These are phyloP conservation scores for Lentithecium fluviatile DNA, from an alignment of 495 filamentous ascomycete genomes.

Conservation along the genomic window DNA sequence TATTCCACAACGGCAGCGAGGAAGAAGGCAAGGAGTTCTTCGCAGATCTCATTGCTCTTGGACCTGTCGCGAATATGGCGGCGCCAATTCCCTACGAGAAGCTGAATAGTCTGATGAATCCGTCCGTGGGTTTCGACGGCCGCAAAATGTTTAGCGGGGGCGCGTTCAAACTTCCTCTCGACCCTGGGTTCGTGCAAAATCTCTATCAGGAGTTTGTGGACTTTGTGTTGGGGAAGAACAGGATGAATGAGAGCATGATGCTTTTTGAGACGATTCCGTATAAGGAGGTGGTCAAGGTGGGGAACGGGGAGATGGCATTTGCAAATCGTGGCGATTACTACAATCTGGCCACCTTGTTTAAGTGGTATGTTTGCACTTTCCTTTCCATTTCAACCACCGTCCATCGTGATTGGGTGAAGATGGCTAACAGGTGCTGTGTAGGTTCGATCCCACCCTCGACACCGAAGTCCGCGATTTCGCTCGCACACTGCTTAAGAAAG, in stretches of 20 bases:
- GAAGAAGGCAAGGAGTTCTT: constrained; percentile 47
- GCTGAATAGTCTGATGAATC: constrained; percentile 31
- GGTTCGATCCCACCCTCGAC: constrained; percentile 28
- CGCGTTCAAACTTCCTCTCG: constrained; percentile 35
- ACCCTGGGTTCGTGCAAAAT: constrained; percentile 24
- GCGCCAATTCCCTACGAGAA: constrained; percentile 31
- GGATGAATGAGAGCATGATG: constrained; percentile 30
- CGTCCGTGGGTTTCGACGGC: constrained; percentile 25
- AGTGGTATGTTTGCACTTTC: constrained; percentile 19
- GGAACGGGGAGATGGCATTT: constrained; percentile 30
- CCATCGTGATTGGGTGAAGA: not conserved
- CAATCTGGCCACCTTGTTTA: constrained; percentile 29
- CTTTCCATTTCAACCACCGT: not conserved
- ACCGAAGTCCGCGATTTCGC: constrained; percentile 24
- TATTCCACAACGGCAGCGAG: constrained; percentile 54
- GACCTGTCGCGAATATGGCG: constrained; percentile 32
- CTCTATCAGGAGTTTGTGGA: constrained; percentile 24
- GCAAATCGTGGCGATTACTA: constrained; percentile 34
- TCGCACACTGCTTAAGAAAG: constrained; percentile 21
- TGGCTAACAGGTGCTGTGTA: no score
- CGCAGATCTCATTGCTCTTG: constrained; percentile 34
- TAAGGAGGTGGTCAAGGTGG: constrained; percentile 24
- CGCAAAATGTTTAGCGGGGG: constrained; percentile 38
- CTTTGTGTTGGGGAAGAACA: constrained; percentile 25
- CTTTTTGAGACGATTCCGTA: constrained; percentile 35